phyloP scores from a whole-genome alignment of 2,329 filamentous ascomycete genomes.

The Cytospora mali region DNA sequence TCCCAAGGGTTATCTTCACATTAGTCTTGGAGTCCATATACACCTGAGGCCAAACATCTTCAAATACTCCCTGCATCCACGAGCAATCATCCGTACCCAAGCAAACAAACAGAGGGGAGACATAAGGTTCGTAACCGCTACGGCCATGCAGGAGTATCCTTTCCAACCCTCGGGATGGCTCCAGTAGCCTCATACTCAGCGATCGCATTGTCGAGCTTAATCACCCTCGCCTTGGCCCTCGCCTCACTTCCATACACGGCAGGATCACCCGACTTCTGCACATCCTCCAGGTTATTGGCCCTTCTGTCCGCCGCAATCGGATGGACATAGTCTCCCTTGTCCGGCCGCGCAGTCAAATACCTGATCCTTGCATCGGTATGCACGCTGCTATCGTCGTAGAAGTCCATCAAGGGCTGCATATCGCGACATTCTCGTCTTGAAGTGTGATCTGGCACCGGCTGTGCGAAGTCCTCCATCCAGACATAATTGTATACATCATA shows the following conservation, averaged over 20 bases:
- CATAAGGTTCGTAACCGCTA: too few species aligned
- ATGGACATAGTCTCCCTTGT: neutral
- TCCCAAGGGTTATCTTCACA: too few species aligned
- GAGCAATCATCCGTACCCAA: too few species aligned
- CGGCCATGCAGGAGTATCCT: neutral
- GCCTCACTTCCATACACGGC: constrained; percentile 7
- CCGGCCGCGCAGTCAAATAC: constrained; percentile 1
- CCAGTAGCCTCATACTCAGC: constrained; percentile 10
- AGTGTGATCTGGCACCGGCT: constrained; percentile 7
- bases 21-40: too few species aligned
- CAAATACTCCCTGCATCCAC: too few species aligned
- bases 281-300: neutral
- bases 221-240: constrained; percentile 3
- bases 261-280: neutral
- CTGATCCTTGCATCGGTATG: constrained; percentile 5
- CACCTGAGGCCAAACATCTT: too few species aligned
- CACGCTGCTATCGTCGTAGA: neutral
- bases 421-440: neutral
- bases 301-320: constrained; percentile 6
- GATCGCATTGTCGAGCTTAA: constrained; percentile 7
- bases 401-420: constrained; percentile 4
- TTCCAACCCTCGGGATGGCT: neutral
- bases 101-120: too few species aligned
- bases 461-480: constrained; percentile 17
- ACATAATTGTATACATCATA: constrained; percentile 17